Evolutionary conservation across 108 stramenopile genomes (phyloP).

Genomic region (Hondaea fermentalgiana): DNA sequence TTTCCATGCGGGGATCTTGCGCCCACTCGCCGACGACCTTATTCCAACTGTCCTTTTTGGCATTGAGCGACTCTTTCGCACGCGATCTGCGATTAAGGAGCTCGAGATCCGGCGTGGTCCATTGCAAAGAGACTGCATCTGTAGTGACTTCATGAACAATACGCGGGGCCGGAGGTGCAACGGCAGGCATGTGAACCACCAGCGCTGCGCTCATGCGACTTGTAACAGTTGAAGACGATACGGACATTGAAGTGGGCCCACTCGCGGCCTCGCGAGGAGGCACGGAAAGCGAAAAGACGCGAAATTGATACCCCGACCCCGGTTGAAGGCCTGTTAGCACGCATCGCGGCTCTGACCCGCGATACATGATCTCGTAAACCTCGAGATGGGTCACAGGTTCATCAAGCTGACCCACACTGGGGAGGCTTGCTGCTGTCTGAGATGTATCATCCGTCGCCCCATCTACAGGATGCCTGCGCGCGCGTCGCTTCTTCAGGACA

Average conservation of each 20-base stretch:
- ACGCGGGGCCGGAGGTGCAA: not conserved
- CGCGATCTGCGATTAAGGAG: not conserved
- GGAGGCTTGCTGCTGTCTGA: not conserved
- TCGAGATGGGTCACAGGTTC: not conserved
- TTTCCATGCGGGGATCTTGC: not conserved
- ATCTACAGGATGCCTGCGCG: not conserved
- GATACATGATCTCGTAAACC: not conserved
- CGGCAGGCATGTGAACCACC: not conserved
- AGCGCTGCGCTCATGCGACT: not conserved
- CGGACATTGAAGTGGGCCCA: not conserved
- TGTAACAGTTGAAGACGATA: not conserved
- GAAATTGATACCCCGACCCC: not conserved
- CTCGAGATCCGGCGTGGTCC: not conserved
- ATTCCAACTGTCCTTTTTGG: not conserved
- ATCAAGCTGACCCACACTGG: not conserved
- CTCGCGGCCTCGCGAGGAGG: not conserved
- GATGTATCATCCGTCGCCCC: not conserved
- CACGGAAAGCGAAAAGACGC: not conserved
- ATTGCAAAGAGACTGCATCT: not conserved
- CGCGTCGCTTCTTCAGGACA: not conserved
- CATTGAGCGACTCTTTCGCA: not conserved
- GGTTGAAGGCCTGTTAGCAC: not conserved
- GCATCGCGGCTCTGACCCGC: not conserved
- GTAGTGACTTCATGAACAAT: not conserved
- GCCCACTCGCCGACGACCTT: slow-evolving; percentile 4